A percentile compares a stretch with the other conserved stretches of the same genome.
Conservation (phyloP, 805 yeast genomes). For the Kuraishia hungarica region DNA sequence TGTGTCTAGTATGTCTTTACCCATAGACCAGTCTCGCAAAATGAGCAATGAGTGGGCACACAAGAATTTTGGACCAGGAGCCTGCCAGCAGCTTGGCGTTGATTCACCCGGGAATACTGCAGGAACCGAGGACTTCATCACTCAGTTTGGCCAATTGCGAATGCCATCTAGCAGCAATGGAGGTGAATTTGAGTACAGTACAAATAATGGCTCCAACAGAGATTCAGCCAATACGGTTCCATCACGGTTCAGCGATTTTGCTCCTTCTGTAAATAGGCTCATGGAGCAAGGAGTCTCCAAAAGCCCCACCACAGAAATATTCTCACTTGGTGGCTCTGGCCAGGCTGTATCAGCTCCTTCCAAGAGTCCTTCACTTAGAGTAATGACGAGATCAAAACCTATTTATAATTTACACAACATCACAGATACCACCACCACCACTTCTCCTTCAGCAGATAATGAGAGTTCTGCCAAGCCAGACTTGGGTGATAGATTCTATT, state of each 20-base stretch:
- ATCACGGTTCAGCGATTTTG: conserved; percentile 1
- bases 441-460: neutral
- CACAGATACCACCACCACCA: neutral
- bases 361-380: neutral
- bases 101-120: neutral
- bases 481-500: neutral
- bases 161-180: neutral
- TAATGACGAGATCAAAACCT: neutral
- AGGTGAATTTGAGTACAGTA: neutral
- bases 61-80: neutral
- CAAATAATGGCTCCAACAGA: neutral
- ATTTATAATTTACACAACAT: neutral
- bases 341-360: neutral
- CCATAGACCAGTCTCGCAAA: neutral
- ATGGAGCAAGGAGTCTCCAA: neutral
- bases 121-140: neutral
- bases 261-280: neutral
- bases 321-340: neutral
- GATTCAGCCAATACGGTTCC: conserved; percentile 2
- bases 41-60: neutral
- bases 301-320: neutral
- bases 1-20: neutral
- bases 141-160: neutral
- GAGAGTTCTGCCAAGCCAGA: neutral
- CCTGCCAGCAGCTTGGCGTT: neutral